Percentiles rank a stretch among this genome's conserved stretches.
These are phyloP conservation scores for Lactuca saligna DNA, from an alignment of 129 eudicot genomes.

Conservation along the genomic window DNA sequence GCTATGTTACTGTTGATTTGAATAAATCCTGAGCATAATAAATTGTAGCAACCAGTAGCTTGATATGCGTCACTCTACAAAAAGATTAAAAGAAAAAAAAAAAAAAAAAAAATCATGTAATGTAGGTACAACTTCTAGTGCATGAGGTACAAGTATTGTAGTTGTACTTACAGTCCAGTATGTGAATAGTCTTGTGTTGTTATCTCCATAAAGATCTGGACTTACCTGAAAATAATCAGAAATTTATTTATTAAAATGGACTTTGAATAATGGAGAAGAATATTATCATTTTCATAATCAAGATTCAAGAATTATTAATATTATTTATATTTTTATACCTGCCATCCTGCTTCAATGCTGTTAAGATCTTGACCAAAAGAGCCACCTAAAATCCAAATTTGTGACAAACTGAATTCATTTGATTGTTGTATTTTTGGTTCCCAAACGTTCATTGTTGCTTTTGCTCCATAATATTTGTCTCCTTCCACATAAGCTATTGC, in stretches of 20 bases:
- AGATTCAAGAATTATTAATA: conserved; percentile 1
- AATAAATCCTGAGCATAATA: conserved; percentile 90
- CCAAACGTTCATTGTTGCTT: conserved; percentile 94
- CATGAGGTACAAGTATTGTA: conserved; percentile 20
- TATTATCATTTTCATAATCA: neutral
- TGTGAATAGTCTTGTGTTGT: conserved; percentile 92
- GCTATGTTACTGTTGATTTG: conserved; percentile 86
- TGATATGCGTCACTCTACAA: conserved; percentile 96
- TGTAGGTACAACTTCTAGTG: conserved; percentile 18
- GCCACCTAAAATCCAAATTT: conserved; percentile 88
- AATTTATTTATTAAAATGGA: conserved; percentile 21
- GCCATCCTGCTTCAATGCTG: conserved; percentile 99
- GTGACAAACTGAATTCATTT: conserved; percentile 89
- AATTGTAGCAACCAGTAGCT: conserved; percentile 98
- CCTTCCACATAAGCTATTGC: conserved; percentile 97
- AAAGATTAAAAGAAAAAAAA: neutral
- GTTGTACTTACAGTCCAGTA: conserved; percentile 94
- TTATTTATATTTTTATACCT: conserved; percentile 41
- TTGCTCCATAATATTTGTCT: conserved; percentile 86
- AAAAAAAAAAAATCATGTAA: neutral
- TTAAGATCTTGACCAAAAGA: conserved; percentile 97
- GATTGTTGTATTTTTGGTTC: conserved; percentile 92
- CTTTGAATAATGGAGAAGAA: conserved; percentile 28
- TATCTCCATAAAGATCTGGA: conserved; percentile 97
- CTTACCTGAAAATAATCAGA: conserved; percentile 66